A percentile compares a stretch with the other conserved stretches of the same genome.
These are phyloP conservation scores for Aspergillus ustus DNA, from an alignment of 2,329 filamentous ascomycete species.

Conservation along the genomic window DNA sequence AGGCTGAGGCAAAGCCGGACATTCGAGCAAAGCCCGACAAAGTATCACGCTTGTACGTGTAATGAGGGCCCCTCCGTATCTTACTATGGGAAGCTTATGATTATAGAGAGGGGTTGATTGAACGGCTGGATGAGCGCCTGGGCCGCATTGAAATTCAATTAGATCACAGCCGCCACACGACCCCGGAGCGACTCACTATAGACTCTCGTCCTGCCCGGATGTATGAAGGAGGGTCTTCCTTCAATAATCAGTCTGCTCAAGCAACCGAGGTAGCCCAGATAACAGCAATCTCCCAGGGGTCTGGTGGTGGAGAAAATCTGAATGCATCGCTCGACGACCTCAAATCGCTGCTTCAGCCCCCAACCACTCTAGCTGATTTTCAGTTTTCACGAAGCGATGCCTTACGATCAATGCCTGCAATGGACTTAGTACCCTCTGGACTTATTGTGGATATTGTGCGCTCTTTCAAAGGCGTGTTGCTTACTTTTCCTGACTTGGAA, in stretches of 20 bases:
- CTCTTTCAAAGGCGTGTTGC: not conserved
- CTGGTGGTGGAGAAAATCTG: slow-evolving; percentile 4
- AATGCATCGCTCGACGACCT: slow-evolving; percentile 18
- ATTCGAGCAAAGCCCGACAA: slow-evolving; percentile 5
- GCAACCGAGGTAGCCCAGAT: slow-evolving; percentile 20
- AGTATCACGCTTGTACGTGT: slow-evolving; percentile 16
- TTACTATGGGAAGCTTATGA: not conserved
- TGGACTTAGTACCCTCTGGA: not conserved
- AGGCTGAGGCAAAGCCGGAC: slow-evolving; percentile 12
- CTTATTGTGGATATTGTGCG: slow-evolving; percentile 7
- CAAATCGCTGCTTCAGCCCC: slow-evolving; percentile 14
- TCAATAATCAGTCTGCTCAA: slow-evolving; percentile 21
- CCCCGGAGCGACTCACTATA: slow-evolving; percentile 9
- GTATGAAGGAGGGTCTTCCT: slow-evolving; percentile 24
- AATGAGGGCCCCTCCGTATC: not conserved
- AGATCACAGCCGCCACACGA: not conserved
- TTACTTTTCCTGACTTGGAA: not conserved
- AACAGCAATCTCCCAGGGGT: slow-evolving; percentile 10
- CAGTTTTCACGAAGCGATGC: not conserved
- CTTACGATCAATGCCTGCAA: not conserved
- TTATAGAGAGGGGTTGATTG: slow-evolving; percentile 17
- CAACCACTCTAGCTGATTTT: slow-evolving; percentile 8
- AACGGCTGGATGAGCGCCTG: slow-evolving; percentile 19
- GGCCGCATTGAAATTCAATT: slow-evolving; percentile 16
- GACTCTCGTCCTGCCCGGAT: slow-evolving; percentile 4